A percentile compares a stretch with the other conserved stretches of the same genome.
These are phyloP conservation scores for Psilocybe cyanescens DNA, from an alignment of 768 basidiomycete species.

Conservation along the genomic window DNA sequence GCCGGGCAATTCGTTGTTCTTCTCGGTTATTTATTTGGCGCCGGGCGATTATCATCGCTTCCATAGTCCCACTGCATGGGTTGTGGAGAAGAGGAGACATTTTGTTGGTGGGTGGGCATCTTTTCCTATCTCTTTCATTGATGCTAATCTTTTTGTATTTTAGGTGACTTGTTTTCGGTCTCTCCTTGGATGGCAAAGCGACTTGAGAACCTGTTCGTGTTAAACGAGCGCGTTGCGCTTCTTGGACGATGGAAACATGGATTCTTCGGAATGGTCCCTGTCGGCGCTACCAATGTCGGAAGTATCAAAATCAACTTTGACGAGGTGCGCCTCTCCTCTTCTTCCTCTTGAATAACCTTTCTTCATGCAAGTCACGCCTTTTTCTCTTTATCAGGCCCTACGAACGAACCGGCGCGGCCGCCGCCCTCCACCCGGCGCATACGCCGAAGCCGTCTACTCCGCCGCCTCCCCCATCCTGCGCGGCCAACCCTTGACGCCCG, in stretches of 20 bases:
- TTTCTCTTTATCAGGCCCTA: slow-evolving; percentile 53
- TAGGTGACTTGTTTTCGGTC: slow-evolving; percentile 94
- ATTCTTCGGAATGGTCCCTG: slow-evolving; percentile 97
- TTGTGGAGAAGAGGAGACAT: slow-evolving; percentile 93
- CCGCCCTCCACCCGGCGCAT: slow-evolving; percentile 80
- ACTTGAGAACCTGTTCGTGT: slow-evolving; percentile 89
- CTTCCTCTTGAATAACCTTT: background rate
- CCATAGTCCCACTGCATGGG: slow-evolving; percentile 96
- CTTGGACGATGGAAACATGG: slow-evolving; percentile 95
- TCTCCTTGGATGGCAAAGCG: slow-evolving; percentile 95
- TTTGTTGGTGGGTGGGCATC: slow-evolving; percentile 72
- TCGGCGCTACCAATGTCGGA: slow-evolving; percentile 98
- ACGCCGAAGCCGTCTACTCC: slow-evolving; percentile 90
- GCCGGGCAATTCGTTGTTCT: slow-evolving; percentile 86
- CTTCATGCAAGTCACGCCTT: too few relatives aligned
- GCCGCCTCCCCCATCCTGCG: slow-evolving; percentile 80
- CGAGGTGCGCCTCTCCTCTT: slow-evolving; percentile 43
- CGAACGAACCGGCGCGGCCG: slow-evolving; percentile 86
- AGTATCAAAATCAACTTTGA: slow-evolving; percentile 97
- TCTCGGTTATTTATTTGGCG: slow-evolving; percentile 95
- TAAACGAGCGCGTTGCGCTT: slow-evolving; percentile 97
- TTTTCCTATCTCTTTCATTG: background rate
- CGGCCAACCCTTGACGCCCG: slow-evolving; percentile 86
- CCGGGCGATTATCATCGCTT: slow-evolving; percentile 99
- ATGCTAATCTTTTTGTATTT: background rate